phyloP scores from a whole-genome alignment of 192 early-diverging fungal genomes.

The Chytriomyces hyalinus region DNA sequence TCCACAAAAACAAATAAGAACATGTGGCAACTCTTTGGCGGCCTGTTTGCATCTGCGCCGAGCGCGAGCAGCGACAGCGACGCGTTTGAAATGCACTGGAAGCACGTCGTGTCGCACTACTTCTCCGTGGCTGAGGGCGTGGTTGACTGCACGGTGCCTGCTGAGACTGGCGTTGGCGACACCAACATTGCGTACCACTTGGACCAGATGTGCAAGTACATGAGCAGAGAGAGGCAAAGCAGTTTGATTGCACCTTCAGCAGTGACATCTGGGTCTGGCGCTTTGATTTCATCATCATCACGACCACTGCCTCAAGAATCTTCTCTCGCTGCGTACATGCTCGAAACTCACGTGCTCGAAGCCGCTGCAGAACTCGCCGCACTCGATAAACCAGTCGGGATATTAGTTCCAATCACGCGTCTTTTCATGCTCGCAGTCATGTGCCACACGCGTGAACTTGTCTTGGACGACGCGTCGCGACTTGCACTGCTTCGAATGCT shows the following conservation, averaged over 20 bases:
- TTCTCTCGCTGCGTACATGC: not conserved
- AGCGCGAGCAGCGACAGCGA: not conserved
- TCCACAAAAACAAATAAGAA: no score
- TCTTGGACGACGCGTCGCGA: no score
- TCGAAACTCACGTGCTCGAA: not conserved
- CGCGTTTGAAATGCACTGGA: conserved; percentile 2
- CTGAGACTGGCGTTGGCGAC: not conserved
- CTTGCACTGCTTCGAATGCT: no score
- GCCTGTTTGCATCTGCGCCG: not conserved
- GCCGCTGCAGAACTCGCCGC: no score
- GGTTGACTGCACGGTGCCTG: not conserved
- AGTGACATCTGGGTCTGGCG: not conserved
- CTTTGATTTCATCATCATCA: not conserved
- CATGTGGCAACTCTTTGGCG: not conserved
- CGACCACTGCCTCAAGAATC: not conserved
- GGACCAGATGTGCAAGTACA: not conserved
- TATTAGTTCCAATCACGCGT: no score
- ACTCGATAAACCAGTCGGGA: no score
- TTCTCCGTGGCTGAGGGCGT: not conserved
- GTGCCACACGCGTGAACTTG: no score
- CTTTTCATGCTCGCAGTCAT: no score
- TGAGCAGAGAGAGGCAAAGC: not conserved
- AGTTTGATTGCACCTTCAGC: not conserved
- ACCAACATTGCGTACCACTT: conserved; percentile 8
- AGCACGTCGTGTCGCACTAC: not conserved